Evolutionary conservation across 1,139 yeast genomes (phyloP), one percentile per base, ranked within the genome.

Genomic region (Yamadazyma atlantica): DNA sequence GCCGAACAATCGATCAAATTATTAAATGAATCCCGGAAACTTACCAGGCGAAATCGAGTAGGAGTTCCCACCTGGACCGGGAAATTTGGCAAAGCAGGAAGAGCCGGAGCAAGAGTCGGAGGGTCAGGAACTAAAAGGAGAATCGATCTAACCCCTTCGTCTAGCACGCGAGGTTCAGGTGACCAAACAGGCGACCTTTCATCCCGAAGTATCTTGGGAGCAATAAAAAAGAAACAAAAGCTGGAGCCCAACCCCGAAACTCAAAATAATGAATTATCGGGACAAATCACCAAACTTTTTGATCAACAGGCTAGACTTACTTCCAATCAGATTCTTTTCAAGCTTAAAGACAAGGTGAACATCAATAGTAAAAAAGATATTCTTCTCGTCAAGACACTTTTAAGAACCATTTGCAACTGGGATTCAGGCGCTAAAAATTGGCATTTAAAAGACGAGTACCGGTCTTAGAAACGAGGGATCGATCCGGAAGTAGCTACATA

Each of bases 1-100:
- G 97, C 97, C 0, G 71, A 70, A 27, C 81, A 80, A 24, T 97
- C 97, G 0, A 81, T 90, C 0, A 72, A 73, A 15, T 89, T 90
- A 0, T 63, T 92, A 41, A 71, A 80, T 40, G 75, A 75, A 42
- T 87, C 96, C 0, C 64, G 96, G 35, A 75, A 67, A 40, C 64
- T 68, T 21, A 78, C 96, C 0, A 71, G 87, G 37, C 73, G 70
- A 43, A 79, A 80, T 17, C 77, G 75, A 24, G 69, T 89, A 21
- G 96, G 96, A 3, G 82, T 85, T 0, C 97, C 97, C 0, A 92
- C 98, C 0, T 92, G 97, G 95, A 92, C 98, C 0, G 98, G 98
- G 0, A 78, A 78, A 49, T 88, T 84, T 66, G 98, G 98, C 0
- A 60, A 68, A 16, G 96, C 96, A 0, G 96, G 96, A 2, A 40